Evolutionary conservation across 495 filamentous ascomycete genomes (phyloP).

Genomic region (Niebla homalea): DNA sequence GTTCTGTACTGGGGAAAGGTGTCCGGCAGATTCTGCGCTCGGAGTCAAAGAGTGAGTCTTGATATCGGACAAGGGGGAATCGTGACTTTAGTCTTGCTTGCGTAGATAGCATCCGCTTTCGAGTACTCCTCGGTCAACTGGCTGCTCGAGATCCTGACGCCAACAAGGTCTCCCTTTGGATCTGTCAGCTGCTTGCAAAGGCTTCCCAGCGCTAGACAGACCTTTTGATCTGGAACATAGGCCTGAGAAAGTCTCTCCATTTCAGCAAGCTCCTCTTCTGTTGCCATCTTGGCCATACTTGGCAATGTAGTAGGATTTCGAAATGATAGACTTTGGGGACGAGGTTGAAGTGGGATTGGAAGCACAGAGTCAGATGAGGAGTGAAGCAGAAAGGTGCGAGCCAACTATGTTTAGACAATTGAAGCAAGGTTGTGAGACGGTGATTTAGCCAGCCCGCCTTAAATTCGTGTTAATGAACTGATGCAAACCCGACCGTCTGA

Average conservation of each 20-base stretch:
- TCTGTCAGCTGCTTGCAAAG: not conserved
- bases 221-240: conserved; percentile 55
- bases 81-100: conserved; percentile 68
- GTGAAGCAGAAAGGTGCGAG: not conserved
- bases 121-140: conserved; percentile 79
- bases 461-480: not conserved
- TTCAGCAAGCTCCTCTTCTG: conserved; percentile 38
- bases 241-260: conserved; percentile 43
- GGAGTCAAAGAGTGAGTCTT: not conserved
- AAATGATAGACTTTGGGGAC: not conserved
- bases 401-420: too few relatives aligned
- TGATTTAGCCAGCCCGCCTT: too few relatives aligned
- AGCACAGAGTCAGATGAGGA: not conserved
- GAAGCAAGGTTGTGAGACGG: not conserved
- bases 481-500: not conserved
- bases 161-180: conserved; percentile 33
- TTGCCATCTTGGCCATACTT: conserved; percentile 26
- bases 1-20: conserved; percentile 81
- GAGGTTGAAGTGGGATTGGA: not conserved
- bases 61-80: not conserved
- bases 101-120: conserved; percentile 73
- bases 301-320: not conserved
- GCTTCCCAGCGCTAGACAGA: conserved; percentile 16
- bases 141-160: conserved; percentile 61
- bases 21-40: conserved; percentile 38